phyloP scores from a whole-genome alignment of 2,329 filamentous ascomycete genomes.

The Apiospora malaysiana region DNA sequence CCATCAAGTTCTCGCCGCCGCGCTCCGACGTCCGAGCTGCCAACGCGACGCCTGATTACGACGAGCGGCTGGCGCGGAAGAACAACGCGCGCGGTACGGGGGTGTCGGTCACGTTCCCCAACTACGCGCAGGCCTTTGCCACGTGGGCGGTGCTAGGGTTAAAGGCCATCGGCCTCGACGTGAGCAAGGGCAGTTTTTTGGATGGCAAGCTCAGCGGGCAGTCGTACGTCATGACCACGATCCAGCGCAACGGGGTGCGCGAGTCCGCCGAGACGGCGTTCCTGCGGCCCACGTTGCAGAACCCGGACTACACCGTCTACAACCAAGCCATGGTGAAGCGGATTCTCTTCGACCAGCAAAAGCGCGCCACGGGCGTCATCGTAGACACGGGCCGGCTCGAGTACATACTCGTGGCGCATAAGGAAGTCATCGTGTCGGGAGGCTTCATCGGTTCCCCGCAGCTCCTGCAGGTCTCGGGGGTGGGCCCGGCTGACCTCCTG shows the following conservation, averaged over 20 bases:
- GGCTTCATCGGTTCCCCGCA: conserved; percentile 71
- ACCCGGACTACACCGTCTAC: conserved; percentile 27
- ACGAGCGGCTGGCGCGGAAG: conserved; percentile 37
- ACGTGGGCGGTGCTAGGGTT: conserved; percentile 47
- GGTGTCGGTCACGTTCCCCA: conserved; percentile 48
- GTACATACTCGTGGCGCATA: conserved; percentile 47
- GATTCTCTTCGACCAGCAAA: conserved; percentile 49
- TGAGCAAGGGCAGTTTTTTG: conserved; percentile 44
- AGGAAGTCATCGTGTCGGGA: conserved; percentile 69
- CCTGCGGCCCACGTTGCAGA: not conserved
- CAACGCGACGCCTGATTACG: conserved; percentile 38
- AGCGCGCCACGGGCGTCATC: conserved; percentile 39
- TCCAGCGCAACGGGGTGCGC: conserved; percentile 33
- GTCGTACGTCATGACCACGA: conserved; percentile 40
- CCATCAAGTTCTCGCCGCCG: conserved; percentile 32
- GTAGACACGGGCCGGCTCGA: conserved; percentile 31
- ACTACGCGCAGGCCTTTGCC: conserved; percentile 46
- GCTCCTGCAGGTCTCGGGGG: conserved; percentile 37
- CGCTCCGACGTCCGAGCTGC: conserved; percentile 29
- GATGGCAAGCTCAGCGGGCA: conserved; percentile 46
- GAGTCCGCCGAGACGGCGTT: conserved; percentile 21
- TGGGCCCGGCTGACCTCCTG: conserved; percentile 38
- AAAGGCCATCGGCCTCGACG: conserved; percentile 46
- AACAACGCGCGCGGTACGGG: conserved; percentile 37
- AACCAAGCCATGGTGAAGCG: conserved; percentile 47